Evolutionary conservation across 306 rosid genomes (phyloP).

Genomic region (Vigna trinervia): DNA sequence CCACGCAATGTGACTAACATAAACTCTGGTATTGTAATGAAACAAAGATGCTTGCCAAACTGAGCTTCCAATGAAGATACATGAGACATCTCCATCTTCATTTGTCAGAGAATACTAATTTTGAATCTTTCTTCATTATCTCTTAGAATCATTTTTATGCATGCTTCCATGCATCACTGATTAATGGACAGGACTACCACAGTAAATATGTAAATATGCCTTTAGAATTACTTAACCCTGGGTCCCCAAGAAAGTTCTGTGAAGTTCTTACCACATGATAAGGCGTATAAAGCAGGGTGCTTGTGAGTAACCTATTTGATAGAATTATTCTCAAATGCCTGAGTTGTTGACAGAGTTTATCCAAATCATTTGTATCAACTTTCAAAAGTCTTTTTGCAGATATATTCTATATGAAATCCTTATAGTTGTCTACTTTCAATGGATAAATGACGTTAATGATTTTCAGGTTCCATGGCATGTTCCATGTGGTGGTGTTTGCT

Average conservation of each 20-base stretch:
- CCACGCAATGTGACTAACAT: neutral
- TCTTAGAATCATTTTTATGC: constrained; percentile 3
- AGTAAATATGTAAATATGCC: constrained; percentile 5
- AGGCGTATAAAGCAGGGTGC: constrained; percentile 6
- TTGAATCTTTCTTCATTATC: constrained; percentile 9
- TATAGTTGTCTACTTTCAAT: constrained; percentile 14
- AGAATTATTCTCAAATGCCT: constrained; percentile 29
- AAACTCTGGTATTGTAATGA: neutral
- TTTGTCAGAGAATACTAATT: constrained; percentile 32
- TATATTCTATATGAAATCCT: constrained; percentile 6
- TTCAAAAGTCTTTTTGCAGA: constrained; percentile 15
- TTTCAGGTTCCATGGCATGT: constrained; percentile 94
- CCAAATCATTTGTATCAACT: constrained; percentile 14
- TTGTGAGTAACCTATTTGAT: constrained; percentile 21
- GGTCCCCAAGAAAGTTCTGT: neutral
- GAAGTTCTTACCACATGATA: constrained; percentile 2
- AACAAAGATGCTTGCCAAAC: constrained; percentile 14
- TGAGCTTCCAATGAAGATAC: constrained; percentile 1
- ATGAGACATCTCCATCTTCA: constrained; percentile 25
- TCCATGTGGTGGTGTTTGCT: constrained; percentile 94
- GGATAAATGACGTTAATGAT: constrained; percentile 38
- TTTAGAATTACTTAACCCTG: neutral
- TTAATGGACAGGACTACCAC: neutral
- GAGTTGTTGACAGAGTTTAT: constrained; percentile 18
- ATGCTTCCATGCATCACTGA: neutral